phyloP scores from a whole-genome alignment of 352 stramenopile genomes.

The Globisporangium acanthophoron region DNA sequence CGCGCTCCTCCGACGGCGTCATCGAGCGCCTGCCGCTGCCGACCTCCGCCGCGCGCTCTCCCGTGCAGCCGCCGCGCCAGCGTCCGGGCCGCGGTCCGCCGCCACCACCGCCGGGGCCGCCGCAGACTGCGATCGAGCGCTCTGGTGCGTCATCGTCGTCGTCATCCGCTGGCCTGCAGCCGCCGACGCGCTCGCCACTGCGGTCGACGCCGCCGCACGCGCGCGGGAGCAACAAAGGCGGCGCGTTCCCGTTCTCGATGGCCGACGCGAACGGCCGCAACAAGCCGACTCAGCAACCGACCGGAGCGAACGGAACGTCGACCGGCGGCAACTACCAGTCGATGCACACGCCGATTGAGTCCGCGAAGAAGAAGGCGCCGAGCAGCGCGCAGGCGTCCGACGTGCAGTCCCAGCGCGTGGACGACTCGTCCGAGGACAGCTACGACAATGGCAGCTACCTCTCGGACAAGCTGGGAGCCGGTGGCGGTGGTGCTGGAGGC shows the following conservation, averaged over 20 bases:
- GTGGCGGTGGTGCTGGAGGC: slow-evolving; percentile 8
- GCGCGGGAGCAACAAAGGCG: background rate
- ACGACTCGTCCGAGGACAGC: slow-evolving; percentile 73
- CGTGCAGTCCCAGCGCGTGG: slow-evolving; percentile 26
- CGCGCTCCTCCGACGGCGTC: slow-evolving; percentile 14
- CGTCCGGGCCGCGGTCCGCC: slow-evolving; percentile 5
- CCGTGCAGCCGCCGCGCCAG: background rate
- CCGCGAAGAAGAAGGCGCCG: slow-evolving; percentile 23
- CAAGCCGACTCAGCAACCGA: background rate
- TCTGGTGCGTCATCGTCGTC: slow-evolving; percentile 3
- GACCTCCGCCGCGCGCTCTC: slow-evolving; percentile 1
- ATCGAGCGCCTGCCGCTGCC: slow-evolving; percentile 14
- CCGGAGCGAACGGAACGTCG: background rate
- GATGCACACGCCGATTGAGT: slow-evolving; percentile 51
- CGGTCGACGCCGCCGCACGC: background rate
- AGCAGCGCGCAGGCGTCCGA: slow-evolving; percentile 5
- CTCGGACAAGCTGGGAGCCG: slow-evolving; percentile 43
- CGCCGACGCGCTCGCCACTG: slow-evolving; percentile 3
- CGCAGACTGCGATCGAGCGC: background rate
- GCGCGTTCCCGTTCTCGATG: slow-evolving; percentile 12
- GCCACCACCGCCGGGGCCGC: slow-evolving; percentile 5
- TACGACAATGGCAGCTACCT: slow-evolving; percentile 67
- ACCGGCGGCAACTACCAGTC: slow-evolving; percentile 27
- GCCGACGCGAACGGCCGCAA: slow-evolving; percentile 7
- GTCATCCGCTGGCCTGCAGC: background rate